A percentile compares a stretch with the other conserved stretches of the same genome.
Conservation (phyloP, 352 stramenopile species). For the Phytophthora pluvialis region DNA sequence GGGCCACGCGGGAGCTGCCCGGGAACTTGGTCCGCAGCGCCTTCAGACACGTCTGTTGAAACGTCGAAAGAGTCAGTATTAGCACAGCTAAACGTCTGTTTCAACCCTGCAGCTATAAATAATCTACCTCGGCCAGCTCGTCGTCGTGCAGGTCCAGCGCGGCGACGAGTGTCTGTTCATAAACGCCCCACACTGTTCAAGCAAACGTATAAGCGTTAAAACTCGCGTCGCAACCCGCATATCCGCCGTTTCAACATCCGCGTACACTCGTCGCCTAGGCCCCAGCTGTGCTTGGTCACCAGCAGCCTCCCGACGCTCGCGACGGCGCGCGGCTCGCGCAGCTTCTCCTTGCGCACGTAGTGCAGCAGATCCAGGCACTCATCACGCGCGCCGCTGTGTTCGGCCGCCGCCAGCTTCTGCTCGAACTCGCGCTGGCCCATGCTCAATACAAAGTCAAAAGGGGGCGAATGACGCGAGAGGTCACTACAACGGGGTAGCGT, state of each 20-base stretch:
- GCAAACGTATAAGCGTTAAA: slow-evolving; percentile 23
- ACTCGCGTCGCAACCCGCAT: not conserved
- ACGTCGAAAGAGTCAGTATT: not conserved
- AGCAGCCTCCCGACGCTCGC: slow-evolving; percentile 50
- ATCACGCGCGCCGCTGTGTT: slow-evolving; percentile 38
- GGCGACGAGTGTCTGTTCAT: slow-evolving; percentile 72
- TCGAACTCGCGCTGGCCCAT: slow-evolving; percentile 54
- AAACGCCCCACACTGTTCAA: slow-evolving; percentile 59
- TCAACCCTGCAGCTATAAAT: not conserved
- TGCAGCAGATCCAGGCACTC: slow-evolving; percentile 55
- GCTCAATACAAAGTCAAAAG: not conserved
- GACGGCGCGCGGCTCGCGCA: slow-evolving; percentile 49
- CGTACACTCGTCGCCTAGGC: slow-evolving; percentile 58
- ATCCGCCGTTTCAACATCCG: slow-evolving; percentile 13
- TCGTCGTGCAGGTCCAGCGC: slow-evolving; percentile 70
- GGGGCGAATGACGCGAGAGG: not conserved
- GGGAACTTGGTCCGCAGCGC: slow-evolving; percentile 64
- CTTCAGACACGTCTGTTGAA: slow-evolving; percentile 41
- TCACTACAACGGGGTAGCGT: too few relatives aligned
- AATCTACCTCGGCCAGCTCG: slow-evolving; percentile 44
- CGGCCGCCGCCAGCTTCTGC: slow-evolving; percentile 48
- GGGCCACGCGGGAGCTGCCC: slow-evolving; percentile 60
- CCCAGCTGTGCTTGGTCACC: slow-evolving; percentile 58
- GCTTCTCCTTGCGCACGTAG: slow-evolving; percentile 65
- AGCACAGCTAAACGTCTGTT: not conserved